Base-by-base conservation (phyloP, 129 eudicot species). In the Scalesia atractyloides region DNA sequence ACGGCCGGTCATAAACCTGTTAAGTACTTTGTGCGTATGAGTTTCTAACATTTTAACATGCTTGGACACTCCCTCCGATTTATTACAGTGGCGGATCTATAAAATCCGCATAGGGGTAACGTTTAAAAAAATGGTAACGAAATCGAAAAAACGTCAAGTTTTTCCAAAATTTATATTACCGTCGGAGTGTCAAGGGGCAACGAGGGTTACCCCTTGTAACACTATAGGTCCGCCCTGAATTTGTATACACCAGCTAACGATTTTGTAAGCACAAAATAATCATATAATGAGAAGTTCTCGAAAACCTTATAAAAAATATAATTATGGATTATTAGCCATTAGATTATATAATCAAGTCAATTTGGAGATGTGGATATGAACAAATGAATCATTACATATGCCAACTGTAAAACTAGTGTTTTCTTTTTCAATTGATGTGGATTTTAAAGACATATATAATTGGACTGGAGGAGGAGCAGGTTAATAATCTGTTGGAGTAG, bases 401-500 rank as follows among this genome's bases (percentile, higher is more conserved):
- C 68, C 82, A 78, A 78, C 73, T 78, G 82, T 78, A 47, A 78
- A 51, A 18, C 33, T 69, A 47, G 30, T 59, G 66, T 47, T 78
- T 64, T 15, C 76, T 26, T 37, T 49, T 64, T 78, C 73, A 78
- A 30, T 51, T 41, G 64, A 60, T 51, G 67, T 44, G 19, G 41
- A 70, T 72, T 70, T 70, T 63, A 19, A 61, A 59, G 71, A 13
- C 43, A 24, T 22, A 43, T 53, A 63, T 69, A 37, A 75, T 26
- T 83, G 57, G 75, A 72, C 77, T 36, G 54, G 41, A 53, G 74
- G 65, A 46, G 74, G 82, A 76, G 82, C 78, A 75, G 87, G 80
- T 79, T 66, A 64, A 78, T 71, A 78, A 56, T 70, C 84, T 58
- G 81, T 75, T 81, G 91, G 83, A 86, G 91, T 83, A 83, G 91